These are phyloP conservation scores for Colletotrichum shisoi DNA, from an alignment of 2,329 filamentous ascomycete genomes.

Conservation along the genomic window DNA sequence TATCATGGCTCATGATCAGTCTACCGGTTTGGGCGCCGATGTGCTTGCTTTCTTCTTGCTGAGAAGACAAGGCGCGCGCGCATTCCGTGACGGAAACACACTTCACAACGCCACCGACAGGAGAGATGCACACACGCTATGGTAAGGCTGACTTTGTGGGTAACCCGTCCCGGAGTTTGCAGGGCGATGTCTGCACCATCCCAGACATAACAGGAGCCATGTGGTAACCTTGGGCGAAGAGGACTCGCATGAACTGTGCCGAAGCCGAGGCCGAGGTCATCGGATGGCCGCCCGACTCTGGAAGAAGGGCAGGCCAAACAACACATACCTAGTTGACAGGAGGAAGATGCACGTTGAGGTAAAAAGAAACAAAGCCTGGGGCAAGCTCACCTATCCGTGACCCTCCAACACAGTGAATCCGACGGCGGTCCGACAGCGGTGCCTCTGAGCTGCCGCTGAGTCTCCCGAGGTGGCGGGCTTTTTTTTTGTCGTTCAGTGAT, in stretches of 20 bases:
- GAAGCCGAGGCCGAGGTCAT: neutral
- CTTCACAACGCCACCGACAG: no score
- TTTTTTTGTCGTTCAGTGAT: slow-evolving; percentile 17
- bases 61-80: no score
- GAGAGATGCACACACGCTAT: neutral
- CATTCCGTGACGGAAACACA: no score
- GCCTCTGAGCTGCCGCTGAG: neutral
- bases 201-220: neutral
- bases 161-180: no score
- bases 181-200: neutral
- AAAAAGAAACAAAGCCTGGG: neutral
- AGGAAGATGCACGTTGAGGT: neutral
- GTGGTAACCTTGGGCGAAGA: neutral
- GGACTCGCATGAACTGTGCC: neutral
- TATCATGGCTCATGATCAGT: neutral
- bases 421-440: neutral
- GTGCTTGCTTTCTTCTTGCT: neutral
- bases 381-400: neutral
- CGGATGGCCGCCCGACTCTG: neutral
- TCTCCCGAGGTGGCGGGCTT: neutral
- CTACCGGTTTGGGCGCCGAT: neutral
- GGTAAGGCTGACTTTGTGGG: neutral
- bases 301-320: neutral
- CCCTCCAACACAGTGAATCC: neutral
- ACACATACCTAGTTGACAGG: neutral